These are phyloP conservation scores for Aspergillus affinis DNA, from an alignment of 495 filamentous ascomycete species.

Conservation along the genomic window DNA sequence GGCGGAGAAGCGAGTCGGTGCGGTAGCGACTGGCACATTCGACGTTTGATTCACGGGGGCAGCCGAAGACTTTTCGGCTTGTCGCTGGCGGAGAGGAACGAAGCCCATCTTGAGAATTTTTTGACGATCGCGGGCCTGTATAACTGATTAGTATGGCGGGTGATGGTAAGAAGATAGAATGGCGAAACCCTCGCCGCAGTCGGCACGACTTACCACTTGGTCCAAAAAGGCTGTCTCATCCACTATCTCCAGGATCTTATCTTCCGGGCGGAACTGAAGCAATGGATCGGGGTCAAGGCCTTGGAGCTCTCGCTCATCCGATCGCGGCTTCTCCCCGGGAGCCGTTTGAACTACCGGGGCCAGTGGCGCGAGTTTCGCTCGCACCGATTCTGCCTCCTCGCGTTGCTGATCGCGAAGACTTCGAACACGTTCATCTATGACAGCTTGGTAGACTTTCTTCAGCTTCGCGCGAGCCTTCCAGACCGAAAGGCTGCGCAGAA, in stretches of 20 bases:
- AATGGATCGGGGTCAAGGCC: conserved; percentile 69
- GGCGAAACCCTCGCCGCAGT: not conserved
- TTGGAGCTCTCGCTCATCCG: conserved; percentile 25
- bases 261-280: conserved; percentile 65
- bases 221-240: conserved; percentile 63
- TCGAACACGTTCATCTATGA: conserved; percentile 71
- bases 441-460: conserved; percentile 73
- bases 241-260: conserved; percentile 61
- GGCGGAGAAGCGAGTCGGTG: conserved; percentile 70
- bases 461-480: conserved; percentile 92
- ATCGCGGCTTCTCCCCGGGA: conserved; percentile 9
- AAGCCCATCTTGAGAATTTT: conserved; percentile 69
- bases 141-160: conserved; percentile 8
- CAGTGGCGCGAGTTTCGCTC: conserved; percentile 53
- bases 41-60: conserved; percentile 29
- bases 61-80: conserved; percentile 48
- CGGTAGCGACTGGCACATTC: conserved; percentile 37
- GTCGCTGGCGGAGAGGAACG: conserved; percentile 59
- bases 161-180: conserved; percentile 5
- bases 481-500: conserved; percentile 77
- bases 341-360: conserved; percentile 27
- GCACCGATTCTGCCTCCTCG: conserved; percentile 64
- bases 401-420: conserved; percentile 66
- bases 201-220: conserved; percentile 47
- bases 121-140: conserved; percentile 57